Evolutionary conservation across 495 filamentous ascomycete species (phyloP), one percentile per base, ranked within the genome.

Genomic region (Aspergillus baeticus): DNA sequence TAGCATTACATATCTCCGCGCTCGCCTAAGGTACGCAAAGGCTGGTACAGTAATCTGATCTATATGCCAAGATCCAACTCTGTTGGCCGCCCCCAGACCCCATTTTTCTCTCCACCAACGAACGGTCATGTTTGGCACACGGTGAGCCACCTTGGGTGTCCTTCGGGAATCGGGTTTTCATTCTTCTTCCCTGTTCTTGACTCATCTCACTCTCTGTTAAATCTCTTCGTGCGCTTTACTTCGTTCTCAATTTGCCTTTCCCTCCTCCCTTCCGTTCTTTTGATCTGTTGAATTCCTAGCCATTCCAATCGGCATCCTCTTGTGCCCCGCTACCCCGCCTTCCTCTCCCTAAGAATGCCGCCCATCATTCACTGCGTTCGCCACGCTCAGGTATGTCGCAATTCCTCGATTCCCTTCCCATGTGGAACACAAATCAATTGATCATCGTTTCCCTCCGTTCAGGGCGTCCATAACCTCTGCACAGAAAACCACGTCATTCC

Each of bases 381-480:
- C 48, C 79, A 82, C 64, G 79, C 78, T 46, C 79, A 81, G 67
- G 78, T 79, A 69, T 41, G 65, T 61, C 21, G 11, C 15, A n/a
- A n/a, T 6, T 39, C 26, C n/a, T 5, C 36, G 10, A 35, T 41
- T 15, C 21, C 44, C 17, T 17, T 20, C 15, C 14, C 44, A 34
- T 10, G 2, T 26, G 6, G 10, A 8, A 33, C 5, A 1, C 10
- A n/a, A 11, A n/a, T 15, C 10, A 15, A 47, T 20, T 31, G 58
- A 47, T 22, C 15, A 45, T 23, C 38, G 7, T 34, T 22, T 26
- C 49, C 26, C 13, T 42, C 22, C 29, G n/a, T 20, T 18, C 79
- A 95, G 78, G 92, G 90, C 70, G 77, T 82, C 64, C 92, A 97
- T 78, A 96, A 98, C 75, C 82, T 96, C 64, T 76, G 61, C 54